Evolutionary conservation across 2,329 filamentous ascomycete species (phyloP).

Genomic region (Emydomyces testavorans): DNA sequence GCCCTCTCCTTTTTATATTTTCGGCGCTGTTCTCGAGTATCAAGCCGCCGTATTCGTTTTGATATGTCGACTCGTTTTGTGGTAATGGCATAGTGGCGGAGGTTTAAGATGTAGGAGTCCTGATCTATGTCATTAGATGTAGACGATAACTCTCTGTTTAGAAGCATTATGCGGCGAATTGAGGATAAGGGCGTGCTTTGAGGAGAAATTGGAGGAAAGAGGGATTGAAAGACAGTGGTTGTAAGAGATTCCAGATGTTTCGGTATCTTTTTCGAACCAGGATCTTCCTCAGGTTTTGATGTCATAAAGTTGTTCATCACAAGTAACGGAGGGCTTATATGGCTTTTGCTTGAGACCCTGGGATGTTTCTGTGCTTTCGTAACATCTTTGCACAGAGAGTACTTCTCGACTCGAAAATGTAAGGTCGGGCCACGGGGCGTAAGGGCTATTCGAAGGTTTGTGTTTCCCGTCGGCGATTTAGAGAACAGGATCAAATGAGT

Average conservation of each 20-base stretch:
- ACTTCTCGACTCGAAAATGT: constrained; percentile 88
- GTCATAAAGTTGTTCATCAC: constrained; percentile 97
- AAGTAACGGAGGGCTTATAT: constrained; percentile 70
- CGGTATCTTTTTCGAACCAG: constrained; percentile 57
- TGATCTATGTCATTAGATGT: constrained; percentile 35
- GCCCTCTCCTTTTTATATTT: constrained; percentile 53
- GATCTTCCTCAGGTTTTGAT: constrained; percentile 43
- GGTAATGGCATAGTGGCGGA: constrained; percentile 90
- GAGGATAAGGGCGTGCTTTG: constrained; percentile 78
- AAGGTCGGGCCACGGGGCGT: constrained; percentile 85
- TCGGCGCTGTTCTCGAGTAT: constrained; percentile 71
- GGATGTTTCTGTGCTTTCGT: constrained; percentile 72
- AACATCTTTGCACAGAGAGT: constrained; percentile 87
- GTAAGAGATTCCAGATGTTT: constrained; percentile 88
- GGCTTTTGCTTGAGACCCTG: constrained; percentile 71
- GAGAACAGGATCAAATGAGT: constrained; percentile 90
- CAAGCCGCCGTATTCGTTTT: constrained; percentile 68
- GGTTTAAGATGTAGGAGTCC: constrained; percentile 68
- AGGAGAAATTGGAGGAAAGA: constrained; percentile 92
- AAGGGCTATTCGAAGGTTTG: constrained; percentile 76
- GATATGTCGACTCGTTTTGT: constrained; percentile 78
- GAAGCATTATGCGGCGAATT: constrained; percentile 79
- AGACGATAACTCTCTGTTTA: constrained; percentile 61
- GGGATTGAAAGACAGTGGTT: constrained; percentile 87
- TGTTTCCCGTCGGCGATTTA: constrained; percentile 77